Base-by-base conservation (phyloP, 2,329 filamentous ascomycete genomes). In the Stagonosporopsis cucurbitacearum region DNA sequence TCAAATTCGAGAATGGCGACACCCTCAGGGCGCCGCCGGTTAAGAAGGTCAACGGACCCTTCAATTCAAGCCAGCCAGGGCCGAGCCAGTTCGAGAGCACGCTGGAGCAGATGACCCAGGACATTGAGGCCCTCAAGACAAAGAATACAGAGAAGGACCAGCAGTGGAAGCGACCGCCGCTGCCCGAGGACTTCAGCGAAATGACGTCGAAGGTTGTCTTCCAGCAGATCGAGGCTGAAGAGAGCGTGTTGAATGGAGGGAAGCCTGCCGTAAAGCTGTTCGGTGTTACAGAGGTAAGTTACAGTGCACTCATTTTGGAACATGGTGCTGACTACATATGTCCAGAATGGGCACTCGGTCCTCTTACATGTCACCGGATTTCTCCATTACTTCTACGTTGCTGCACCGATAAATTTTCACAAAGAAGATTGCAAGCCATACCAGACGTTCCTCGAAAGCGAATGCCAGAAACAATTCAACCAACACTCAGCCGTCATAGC, bases 21-120 rank as follows among this genome's bases (percentile, higher is more conserved):
- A 78, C 81, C 12, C 79, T 81, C 28, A 82, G 83, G 54, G 82
- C 90, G 50, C 84, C 86, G 50, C 88, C 88, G 3, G 84, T 89
- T 64, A 84, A 84, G 71, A 81, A 79, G n/a, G 81, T 78, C 11
- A 84, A 85, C 63, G 84, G 83, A 60, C 88, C 86, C 6, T 72
- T 75, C 50, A 64, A 70, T 73, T 87, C 56, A 82, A 60, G 94
- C 90, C 86, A 60, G 93, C 90, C 91, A 93, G 62, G 57, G 75
- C 97, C 96, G 79, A 96, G 92, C 74, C 85, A 89, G 51, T 99
- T 99, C 74, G 95, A 98, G 77, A 92, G 97, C 72, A 91, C 96
- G 2, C 83, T 99, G 59, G 94, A 97, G 82, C 96, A 96, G 80
- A 85, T 99, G 77, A 95, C 92, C 59, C 94, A 98, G 77, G 92